phyloP scores from a whole-genome alignment of 2,329 filamentous ascomycete genomes.

The Fusarium sp. region DNA sequence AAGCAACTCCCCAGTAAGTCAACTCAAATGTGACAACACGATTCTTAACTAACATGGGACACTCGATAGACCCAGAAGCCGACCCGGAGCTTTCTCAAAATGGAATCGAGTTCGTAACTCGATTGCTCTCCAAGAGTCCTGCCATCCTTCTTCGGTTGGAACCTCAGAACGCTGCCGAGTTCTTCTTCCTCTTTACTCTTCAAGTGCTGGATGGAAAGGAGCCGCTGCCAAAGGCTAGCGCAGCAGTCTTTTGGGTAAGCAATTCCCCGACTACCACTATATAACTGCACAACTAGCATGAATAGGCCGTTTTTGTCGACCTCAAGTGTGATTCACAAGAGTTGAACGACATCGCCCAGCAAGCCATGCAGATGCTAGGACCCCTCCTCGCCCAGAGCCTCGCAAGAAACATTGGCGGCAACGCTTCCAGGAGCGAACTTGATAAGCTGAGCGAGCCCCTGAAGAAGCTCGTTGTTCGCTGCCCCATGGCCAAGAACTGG shows the following conservation, averaged over 20 bases:
- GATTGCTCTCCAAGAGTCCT: conserved; percentile 71
- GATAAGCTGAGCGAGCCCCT: conserved; percentile 78
- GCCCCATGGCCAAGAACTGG: conserved; percentile 70
- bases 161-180: conserved; percentile 68
- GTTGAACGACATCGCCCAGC: conserved; percentile 58
- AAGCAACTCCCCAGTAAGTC: conserved; percentile 69
- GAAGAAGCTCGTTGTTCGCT: conserved; percentile 72
- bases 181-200: conserved; percentile 78
- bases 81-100: conserved; percentile 81
- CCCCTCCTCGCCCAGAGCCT: conserved; percentile 70
- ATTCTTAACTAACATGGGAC: not conserved
- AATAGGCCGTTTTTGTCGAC: conserved; percentile 64
- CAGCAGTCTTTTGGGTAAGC: conserved; percentile 80
- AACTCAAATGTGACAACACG: not conserved
- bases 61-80: conserved; percentile 70
- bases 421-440: conserved; percentile 77
- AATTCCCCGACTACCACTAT: not conserved
- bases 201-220: conserved; percentile 78
- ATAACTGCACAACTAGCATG: not conserved
- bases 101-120: conserved; percentile 77
- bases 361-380: conserved; percentile 69
- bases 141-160: conserved; percentile 71
- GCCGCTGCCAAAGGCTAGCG: conserved; percentile 79
- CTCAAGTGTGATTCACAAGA: conserved; percentile 57
- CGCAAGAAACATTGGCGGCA: conserved; percentile 75